phyloP scores from a whole-genome alignment of 2,329 filamentous ascomycete genomes.

The Ophiognomonia clavigignenti-juglandacearum region DNA sequence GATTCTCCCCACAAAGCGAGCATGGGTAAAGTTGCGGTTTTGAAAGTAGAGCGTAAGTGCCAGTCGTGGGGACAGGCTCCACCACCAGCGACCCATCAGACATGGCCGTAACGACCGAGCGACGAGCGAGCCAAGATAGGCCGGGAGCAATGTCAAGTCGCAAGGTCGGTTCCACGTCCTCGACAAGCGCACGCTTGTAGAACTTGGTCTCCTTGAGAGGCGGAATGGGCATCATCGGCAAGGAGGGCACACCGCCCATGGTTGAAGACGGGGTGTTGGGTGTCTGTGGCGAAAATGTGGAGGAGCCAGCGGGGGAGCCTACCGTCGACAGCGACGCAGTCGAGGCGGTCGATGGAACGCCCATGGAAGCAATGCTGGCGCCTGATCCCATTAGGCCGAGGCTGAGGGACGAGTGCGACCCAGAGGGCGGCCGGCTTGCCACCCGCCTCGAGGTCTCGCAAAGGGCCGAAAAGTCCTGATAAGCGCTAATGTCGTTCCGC shows the following conservation, averaged over 20 bases:
- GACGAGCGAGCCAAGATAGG: slow-evolving; percentile 86
- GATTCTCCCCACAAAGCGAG: slow-evolving; percentile 80
- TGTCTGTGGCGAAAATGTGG: slow-evolving; percentile 51
- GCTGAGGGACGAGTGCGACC: slow-evolving; percentile 61
- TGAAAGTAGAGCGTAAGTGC: slow-evolving; percentile 42
- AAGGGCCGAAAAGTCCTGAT: slow-evolving; percentile 79
- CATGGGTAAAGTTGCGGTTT: slow-evolving; percentile 63
- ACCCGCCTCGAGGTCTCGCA: slow-evolving; percentile 62
- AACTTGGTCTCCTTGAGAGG: slow-evolving; percentile 87
- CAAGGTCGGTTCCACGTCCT: slow-evolving; percentile 93
- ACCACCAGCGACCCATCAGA: slow-evolving; percentile 83
- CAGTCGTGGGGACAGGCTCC: slow-evolving; percentile 70
- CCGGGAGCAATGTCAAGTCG: slow-evolving; percentile 85
- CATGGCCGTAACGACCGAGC: slow-evolving; percentile 77
- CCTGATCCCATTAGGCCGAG: slow-evolving; percentile 45
- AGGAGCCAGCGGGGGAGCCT: slow-evolving; percentile 38
- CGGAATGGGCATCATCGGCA: slow-evolving; percentile 37
- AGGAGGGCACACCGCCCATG: slow-evolving; percentile 38
- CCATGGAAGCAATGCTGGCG: slow-evolving; percentile 20
- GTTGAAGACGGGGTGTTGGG: slow-evolving; percentile 54
- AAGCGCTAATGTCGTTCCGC: slow-evolving; percentile 74
- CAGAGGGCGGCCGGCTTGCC: slow-evolving; percentile 66
- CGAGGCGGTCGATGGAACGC: slow-evolving; percentile 51
- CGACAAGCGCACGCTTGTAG: slow-evolving; percentile 81
- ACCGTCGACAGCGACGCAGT: slow-evolving; percentile 51